Conservation (phyloP, 106 monocot species). For the Cymbidium sinense region DNA sequence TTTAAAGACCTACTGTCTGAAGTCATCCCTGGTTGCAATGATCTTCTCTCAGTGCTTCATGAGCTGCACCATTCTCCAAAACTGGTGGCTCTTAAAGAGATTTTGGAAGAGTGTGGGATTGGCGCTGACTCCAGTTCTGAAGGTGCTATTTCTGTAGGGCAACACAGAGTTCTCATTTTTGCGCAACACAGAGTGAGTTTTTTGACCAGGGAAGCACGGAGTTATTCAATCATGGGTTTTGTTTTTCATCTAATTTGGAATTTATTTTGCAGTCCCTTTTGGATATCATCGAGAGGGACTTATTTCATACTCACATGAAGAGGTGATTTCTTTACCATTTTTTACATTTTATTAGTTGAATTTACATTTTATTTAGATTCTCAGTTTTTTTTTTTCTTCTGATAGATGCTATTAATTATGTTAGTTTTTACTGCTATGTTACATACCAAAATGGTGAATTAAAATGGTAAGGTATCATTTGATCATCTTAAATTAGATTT, state of each 20-base stretch:
- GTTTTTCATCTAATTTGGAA: not conserved
- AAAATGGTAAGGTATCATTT: not conserved
- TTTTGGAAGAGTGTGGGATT: constrained; percentile 92
- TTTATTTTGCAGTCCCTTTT: constrained; percentile 63
- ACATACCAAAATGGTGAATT: not conserved
- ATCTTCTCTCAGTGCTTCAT: constrained; percentile 62
- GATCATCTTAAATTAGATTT: not conserved
- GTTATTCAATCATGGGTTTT: constrained; percentile 20
- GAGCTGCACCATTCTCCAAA: constrained; percentile 85
- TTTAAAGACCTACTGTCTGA: constrained; percentile 41
- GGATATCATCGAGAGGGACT: constrained; percentile 88
- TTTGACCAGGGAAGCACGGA: constrained; percentile 54
- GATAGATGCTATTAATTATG: constrained; percentile 1
- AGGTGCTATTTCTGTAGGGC: constrained; percentile 29
- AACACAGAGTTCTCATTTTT: constrained; percentile 92
- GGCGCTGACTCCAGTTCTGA: constrained; percentile 57
- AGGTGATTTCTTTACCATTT: constrained; percentile 33
- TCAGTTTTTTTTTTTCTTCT: not conserved
- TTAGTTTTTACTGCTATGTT: not conserved
- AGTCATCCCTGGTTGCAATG: constrained; percentile 37
- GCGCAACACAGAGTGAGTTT: constrained; percentile 77
- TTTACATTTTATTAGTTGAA: not conserved
- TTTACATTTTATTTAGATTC: not conserved
- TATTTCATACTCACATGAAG: constrained; percentile 86
- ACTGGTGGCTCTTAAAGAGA: constrained; percentile 91